phyloP scores from a whole-genome alignment of 164 flowering plant species.

The Macadamia integrifolia region DNA sequence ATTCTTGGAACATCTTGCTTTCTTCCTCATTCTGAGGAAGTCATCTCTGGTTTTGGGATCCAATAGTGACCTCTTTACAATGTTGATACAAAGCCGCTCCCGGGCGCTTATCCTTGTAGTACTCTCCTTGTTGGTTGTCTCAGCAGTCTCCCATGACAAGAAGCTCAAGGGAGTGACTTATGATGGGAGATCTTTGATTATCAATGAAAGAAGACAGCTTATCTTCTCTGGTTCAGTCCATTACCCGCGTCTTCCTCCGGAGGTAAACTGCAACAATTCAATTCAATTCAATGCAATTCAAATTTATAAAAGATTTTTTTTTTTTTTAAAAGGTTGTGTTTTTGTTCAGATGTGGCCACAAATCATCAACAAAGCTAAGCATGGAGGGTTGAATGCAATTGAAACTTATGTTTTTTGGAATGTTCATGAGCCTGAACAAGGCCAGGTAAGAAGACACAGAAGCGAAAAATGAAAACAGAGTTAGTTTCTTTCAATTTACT shows the following conservation, averaged over 20 bases:
- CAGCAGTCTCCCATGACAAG: slow-evolving; percentile 1
- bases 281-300: no score
- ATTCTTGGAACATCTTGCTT: no score
- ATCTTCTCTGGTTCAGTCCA: slow-evolving; percentile 32
- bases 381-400: slow-evolving; percentile 55
- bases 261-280: slow-evolving; percentile 7
- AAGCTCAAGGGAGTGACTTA: slow-evolving; percentile 12
- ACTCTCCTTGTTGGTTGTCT: slow-evolving; percentile 12
- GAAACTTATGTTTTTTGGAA: slow-evolving; percentile 82
- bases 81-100: slow-evolving; percentile 2
- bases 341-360: slow-evolving; percentile 38
- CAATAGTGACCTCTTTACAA: background rate
- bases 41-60: no score
- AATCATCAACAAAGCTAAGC: slow-evolving; percentile 36
- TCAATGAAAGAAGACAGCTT: slow-evolving; percentile 28
- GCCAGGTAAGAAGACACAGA: slow-evolving; percentile 30
- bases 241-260: slow-evolving; percentile 22
- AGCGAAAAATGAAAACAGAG: no score
- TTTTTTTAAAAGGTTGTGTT: background rate
- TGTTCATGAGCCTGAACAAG: slow-evolving; percentile 54
- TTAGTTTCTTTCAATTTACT: no score
- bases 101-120: slow-evolving; percentile 3
- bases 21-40: no score
- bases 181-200: slow-evolving; percentile 24
- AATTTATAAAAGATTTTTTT: background rate